Conservation (phyloP, 257 asterid genomes). For the Solanum okadae region DNA sequence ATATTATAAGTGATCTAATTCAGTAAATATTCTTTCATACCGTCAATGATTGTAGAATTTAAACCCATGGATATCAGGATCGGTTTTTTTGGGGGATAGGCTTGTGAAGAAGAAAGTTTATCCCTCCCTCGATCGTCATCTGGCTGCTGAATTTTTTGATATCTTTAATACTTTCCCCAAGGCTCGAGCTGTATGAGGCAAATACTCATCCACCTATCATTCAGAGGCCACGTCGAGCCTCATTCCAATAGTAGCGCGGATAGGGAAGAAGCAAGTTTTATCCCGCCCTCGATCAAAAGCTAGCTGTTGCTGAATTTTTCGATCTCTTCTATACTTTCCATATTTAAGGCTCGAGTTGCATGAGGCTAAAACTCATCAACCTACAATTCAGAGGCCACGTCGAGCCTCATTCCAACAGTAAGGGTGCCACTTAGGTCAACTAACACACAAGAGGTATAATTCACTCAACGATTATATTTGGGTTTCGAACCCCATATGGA, state of each 20-base stretch:
- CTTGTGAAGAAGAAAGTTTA: not conserved
- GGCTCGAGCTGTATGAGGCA: not conserved
- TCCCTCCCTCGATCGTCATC: not conserved
- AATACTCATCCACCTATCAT: slow-evolving; percentile 7
- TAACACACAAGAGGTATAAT: not conserved
- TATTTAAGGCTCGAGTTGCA: not conserved
- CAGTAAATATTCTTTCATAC: not conserved
- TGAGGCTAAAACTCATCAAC: slow-evolving; percentile 6
- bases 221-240: not conserved
- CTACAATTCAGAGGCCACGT: not conserved
- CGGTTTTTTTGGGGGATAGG: accelerated
- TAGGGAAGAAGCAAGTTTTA: not conserved
- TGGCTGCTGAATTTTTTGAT: not conserved
- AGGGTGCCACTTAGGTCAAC: not conserved
- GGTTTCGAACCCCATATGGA: not conserved
- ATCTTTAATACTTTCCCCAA: not conserved
- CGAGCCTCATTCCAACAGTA: not conserved
- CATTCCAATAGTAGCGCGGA: no score
- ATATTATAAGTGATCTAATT: not conserved
- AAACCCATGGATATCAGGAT: not conserved
- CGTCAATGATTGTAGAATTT: not conserved
- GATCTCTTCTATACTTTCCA: not conserved
- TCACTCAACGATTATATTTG: not conserved
- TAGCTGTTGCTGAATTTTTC: not conserved
- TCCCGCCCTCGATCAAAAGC: not conserved